phyloP scores from a whole-genome alignment of 495 filamentous ascomycete species.

The Penicillium flavigenum region DNA sequence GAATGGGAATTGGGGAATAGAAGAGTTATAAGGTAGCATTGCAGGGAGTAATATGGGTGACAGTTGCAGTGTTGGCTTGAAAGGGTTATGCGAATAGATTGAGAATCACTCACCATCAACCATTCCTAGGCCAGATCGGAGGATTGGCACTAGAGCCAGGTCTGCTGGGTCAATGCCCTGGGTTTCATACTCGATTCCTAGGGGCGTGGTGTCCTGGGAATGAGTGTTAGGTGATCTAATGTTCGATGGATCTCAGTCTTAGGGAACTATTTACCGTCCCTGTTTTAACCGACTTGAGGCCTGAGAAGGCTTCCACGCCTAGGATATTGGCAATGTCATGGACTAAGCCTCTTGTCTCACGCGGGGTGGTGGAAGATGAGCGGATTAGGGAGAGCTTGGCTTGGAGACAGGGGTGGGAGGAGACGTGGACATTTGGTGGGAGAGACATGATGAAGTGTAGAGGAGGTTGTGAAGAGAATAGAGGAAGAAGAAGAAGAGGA shows the following conservation, averaged over 20 bases:
- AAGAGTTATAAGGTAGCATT: neutral
- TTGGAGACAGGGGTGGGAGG: constrained; percentile 77
- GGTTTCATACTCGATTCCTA: constrained; percentile 68
- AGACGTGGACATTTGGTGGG: constrained; percentile 65
- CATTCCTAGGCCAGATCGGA: constrained; percentile 88
- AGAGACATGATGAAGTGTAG: constrained; percentile 29
- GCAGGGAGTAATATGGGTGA: neutral
- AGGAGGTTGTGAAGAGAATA: neutral
- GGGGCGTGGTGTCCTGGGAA: constrained; percentile 67
- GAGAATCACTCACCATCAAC: constrained; percentile 59
- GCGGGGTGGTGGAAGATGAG: constrained; percentile 63
- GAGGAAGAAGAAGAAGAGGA: constrained; percentile 1
- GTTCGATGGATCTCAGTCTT: neutral
- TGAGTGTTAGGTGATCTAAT: neutral
- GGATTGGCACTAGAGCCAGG: constrained; percentile 85
- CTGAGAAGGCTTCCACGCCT: constrained; percentile 77
- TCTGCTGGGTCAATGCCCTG: constrained; percentile 57
- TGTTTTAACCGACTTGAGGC: constrained; percentile 51
- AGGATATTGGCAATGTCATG: constrained; percentile 84
- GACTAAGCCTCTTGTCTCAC: constrained; percentile 77
- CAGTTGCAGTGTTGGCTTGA: neutral
- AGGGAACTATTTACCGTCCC: constrained; percentile 27
- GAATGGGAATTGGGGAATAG: neutral
- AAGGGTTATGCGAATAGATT: neutral
- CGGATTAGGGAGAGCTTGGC: constrained; percentile 90